phyloP scores from a whole-genome alignment of 1,139 yeast genomes.

The Sugiyamaella neomexicana region DNA sequence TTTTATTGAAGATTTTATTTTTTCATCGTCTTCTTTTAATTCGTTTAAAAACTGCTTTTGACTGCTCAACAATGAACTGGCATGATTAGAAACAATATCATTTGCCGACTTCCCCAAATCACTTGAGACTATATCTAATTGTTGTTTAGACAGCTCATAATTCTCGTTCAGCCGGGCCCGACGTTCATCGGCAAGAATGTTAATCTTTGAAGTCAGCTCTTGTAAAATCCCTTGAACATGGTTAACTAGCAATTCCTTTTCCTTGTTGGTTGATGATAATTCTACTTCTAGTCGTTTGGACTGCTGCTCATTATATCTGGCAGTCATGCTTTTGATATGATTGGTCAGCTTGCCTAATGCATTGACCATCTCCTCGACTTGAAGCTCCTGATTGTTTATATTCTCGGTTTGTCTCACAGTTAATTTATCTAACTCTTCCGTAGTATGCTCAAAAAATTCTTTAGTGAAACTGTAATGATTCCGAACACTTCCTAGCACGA shows the following conservation, averaged over 20 bases:
- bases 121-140: background rate
- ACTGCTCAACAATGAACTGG: background rate
- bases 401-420: background rate
- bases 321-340: slow-evolving; percentile 1
- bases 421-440: background rate
- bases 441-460: background rate
- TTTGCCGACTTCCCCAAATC: background rate
- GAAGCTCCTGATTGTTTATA: background rate
- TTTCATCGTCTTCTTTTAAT: background rate
- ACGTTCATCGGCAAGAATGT: slow-evolving; percentile 11
- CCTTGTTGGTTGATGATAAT: slow-evolving; percentile 5
- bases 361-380: slow-evolving; percentile 9
- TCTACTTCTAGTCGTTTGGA: slow-evolving; percentile 1
- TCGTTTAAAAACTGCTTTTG: slow-evolving; percentile 2
- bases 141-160: slow-evolving; percentile 4
- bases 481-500: slow-evolving; percentile 5
- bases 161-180: background rate
- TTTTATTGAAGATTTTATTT: background rate
- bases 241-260: slow-evolving; percentile 8
- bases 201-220: slow-evolving; percentile 10
- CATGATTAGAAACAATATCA: slow-evolving; percentile 5
- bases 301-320: slow-evolving; percentile 9
- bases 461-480: slow-evolving; percentile 10
- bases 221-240: slow-evolving; percentile 7
- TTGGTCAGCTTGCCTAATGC: slow-evolving; percentile 3